Conservation (phyloP, 306 rosid species). For the Astragalus membranaceus region DNA sequence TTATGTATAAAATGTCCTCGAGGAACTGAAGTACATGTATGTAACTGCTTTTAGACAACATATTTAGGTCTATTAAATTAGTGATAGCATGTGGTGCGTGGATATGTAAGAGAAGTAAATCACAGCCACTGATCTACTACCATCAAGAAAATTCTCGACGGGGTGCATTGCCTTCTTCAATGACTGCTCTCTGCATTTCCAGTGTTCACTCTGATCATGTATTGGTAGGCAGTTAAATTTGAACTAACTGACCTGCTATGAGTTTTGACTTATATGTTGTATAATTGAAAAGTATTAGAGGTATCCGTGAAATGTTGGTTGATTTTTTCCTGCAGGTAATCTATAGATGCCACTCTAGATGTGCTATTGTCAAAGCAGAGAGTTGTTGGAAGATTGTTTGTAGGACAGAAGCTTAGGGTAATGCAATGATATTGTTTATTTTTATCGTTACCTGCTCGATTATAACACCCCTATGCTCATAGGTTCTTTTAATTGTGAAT, state of each 20-base stretch:
- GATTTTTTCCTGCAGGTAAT: slow-evolving; percentile 52
- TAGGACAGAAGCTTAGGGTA: slow-evolving; percentile 87
- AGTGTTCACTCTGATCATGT: slow-evolving; percentile 39
- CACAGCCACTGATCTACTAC: slow-evolving; percentile 52
- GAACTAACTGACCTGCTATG: slow-evolving; percentile 70
- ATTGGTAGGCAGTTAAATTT: slow-evolving; percentile 31
- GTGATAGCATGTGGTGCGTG: not conserved
- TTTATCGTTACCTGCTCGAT: slow-evolving; percentile 1
- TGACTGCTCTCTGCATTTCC: slow-evolving; percentile 74
- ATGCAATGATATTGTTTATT: not conserved
- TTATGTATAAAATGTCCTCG: slow-evolving; percentile 51
- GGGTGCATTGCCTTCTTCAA: slow-evolving; percentile 65
- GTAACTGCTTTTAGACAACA: slow-evolving; percentile 7
- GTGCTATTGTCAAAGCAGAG: slow-evolving; percentile 57
- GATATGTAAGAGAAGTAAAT: slow-evolving; percentile 87
- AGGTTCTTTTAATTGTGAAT: too few species aligned
- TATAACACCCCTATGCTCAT: too few species aligned
- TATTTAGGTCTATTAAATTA: slow-evolving; percentile 8
- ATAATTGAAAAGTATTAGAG: too few species aligned
- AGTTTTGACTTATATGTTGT: not conserved
- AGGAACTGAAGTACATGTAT: slow-evolving; percentile 87
- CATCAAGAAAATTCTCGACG: slow-evolving; percentile 73
- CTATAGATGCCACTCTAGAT: slow-evolving; percentile 64
- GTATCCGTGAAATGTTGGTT: too few species aligned
- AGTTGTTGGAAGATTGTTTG: slow-evolving; percentile 57